Base-by-base conservation (phyloP, 352 stramenopile genomes). In the Pythium sp. region DNA sequence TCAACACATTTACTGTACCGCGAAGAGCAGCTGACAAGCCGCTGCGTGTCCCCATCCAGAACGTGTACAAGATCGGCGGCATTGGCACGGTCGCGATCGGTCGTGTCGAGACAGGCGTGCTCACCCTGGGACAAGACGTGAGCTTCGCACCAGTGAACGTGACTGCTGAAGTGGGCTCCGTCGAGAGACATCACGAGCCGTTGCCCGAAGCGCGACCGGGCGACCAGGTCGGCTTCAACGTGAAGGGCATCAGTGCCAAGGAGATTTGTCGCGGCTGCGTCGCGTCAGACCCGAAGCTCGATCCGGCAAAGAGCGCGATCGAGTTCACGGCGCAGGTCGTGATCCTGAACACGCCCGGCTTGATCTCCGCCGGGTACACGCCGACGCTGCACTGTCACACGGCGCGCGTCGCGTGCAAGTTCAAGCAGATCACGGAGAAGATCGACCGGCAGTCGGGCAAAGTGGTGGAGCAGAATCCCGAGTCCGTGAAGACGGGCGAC, bases 331-430 rank as follows among this genome's bases (percentile, higher is more conserved):
- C 96, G 24, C 97, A 99, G 81, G 87, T 99, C 6, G 98, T 99
- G 65, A 84, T 99, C 47, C 93, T 99, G 79, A 97, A 98, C 78
- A 93, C 99, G 82, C 87, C 94, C 34, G 93, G 90, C 55, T 81
- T 97, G 72, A 98, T 99, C 76, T 68, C 69, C 46, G 81, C 90
- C 58, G 97, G 96, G 34, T 99, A 99, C 86, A 91, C 81, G 47
- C 97, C 97, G 4, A 89, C 99, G 30, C 77, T 99, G 22, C 95
- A 99, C 84, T 99, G 97, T 82, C 97, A 99, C 87, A 99, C 97
- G 34, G 89, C 94, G 8, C 97, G 99, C 77, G 93, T 99, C 74
- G 91, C 96, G 22, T 99, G 97, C 84, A 95, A 91, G 74, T 98
- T 99, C 78, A 85, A 82, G 65, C 72, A 87, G 64, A 98, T 99